Evolutionary conservation across 2,329 filamentous ascomycete species (phyloP), one percentile per base, ranked within the genome.

Genomic region (Neopestalotiopsis rosae): DNA sequence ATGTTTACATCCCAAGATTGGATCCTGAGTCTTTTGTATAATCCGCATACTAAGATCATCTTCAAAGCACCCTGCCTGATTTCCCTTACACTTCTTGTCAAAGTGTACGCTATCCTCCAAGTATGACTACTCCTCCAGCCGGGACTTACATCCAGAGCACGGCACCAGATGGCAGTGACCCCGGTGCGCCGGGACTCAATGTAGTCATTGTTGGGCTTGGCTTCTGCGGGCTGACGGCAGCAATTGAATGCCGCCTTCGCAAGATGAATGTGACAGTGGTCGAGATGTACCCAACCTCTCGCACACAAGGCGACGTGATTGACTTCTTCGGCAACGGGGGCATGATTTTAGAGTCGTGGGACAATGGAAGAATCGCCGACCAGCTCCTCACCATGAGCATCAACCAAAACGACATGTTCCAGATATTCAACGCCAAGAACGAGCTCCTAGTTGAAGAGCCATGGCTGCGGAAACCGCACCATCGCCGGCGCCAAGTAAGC

Each of bases 271-370:
- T 40, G 1, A 40, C 32, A 17, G 56, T 67, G 38, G 52, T 67
- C 17, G 65, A 67, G 65, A 40, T 59, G 40, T 61, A 67, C 32
- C 65, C 65, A 10, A 42, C 28, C 32, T 59, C 65, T 20, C 52
- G 65, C 30, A 61, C 56, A 3, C 65, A 67, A 38, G 66, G 66
- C 20, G 85, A 73, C 84, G 84, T 30, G 84, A 86, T 70, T 76
- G 76, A 4, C 82, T 49, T 75, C 72, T 70, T 66, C 78, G 77
- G 85, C 28, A 77, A 80, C 13, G 78, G 78, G 17, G 76, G 78
- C 57, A 42, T 49, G 42, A 66, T 58, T 45, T 79, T 86, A 73
- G 80, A 66, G 42, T 42, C 64, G 2, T 81, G 74, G 42, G 77
- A 81, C 65, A 79, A 81, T 69, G 82, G 83, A 5, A 83, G 81